Conservation (phyloP, 2,329 filamentous ascomycete genomes). For the Aspergillus tamarii region DNA sequence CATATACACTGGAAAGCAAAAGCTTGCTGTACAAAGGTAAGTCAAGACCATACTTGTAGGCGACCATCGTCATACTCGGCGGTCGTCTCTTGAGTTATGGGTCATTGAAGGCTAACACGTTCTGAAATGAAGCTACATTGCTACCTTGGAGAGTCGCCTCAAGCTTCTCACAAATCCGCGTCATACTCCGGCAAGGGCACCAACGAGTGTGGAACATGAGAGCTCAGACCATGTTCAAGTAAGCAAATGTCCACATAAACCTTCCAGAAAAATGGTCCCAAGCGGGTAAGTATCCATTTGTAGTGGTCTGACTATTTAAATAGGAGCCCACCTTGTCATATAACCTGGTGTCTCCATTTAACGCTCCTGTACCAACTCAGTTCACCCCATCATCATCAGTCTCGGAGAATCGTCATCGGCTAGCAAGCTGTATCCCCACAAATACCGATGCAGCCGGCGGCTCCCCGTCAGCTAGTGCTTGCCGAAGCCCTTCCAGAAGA, state of each 20-base stretch:
- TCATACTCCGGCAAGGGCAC: background rate
- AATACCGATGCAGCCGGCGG: background rate
- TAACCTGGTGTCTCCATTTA: background rate
- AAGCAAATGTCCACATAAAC: background rate
- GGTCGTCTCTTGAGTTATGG: background rate
- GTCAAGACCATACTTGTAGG: background rate
- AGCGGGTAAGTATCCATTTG: background rate
- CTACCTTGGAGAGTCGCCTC: constrained; percentile 30
- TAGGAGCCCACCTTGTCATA: constrained; percentile 10
- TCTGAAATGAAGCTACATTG: constrained; percentile 29
- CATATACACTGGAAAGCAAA: constrained; percentile 32
- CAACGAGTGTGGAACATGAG: background rate
- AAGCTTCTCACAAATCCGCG: constrained; percentile 28
- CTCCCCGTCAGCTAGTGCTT: constrained; percentile 10
- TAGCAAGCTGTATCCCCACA: background rate
- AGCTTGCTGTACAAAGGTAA: constrained; percentile 28
- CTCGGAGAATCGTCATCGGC: background rate
- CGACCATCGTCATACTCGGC: background rate
- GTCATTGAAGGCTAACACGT: background rate
- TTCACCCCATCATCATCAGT: background rate
- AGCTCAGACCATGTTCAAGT: constrained; percentile 18
- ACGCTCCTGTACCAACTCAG: background rate
- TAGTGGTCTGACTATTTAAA: background rate
- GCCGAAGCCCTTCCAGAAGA: constrained; percentile 1
- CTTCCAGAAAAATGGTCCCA: background rate